These are phyloP conservation scores for Kazachstania bromeliacearum DNA, from an alignment of 805 yeast genomes.

Conservation along the genomic window DNA sequence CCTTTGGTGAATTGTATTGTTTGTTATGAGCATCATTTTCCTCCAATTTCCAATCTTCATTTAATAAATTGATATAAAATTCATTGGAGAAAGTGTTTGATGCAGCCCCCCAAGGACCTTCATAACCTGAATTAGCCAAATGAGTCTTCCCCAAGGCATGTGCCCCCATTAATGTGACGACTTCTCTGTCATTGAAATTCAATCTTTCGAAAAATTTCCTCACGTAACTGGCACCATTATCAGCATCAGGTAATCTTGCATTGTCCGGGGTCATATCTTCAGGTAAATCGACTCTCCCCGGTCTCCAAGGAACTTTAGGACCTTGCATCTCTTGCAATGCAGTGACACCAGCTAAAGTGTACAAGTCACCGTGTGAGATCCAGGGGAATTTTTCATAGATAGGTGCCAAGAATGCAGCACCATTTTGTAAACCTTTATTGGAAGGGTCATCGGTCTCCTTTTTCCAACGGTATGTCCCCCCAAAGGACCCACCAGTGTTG, in stretches of 20 bases:
- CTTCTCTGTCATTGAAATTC: conserved; percentile 62
- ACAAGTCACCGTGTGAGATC: conserved; percentile 71
- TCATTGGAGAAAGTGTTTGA: conserved; percentile 70
- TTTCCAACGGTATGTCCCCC: conserved; percentile 54
- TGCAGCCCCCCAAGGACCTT: conserved; percentile 84
- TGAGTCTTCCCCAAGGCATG: conserved; percentile 76
- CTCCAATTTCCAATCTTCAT: conserved; percentile 45
- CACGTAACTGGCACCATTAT: conserved; percentile 55
- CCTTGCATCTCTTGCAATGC: conserved; percentile 76
- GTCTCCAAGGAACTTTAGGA: conserved; percentile 71
- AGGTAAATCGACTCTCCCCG: conserved; percentile 61
- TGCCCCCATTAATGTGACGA: conserved; percentile 66
- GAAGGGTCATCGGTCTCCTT: conserved; percentile 47
- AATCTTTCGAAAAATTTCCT: conserved; percentile 53
- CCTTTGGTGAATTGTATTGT: conserved; percentile 54
- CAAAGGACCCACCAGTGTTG: conserved; percentile 58
- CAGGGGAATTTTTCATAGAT: conserved; percentile 50
- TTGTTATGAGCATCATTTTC: conserved; percentile 51
- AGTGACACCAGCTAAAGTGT: conserved; percentile 68
- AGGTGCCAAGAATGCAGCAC: conserved; percentile 46
- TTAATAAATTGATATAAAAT: conserved; percentile 48
- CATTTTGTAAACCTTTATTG: conserved; percentile 56
- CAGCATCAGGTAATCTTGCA: conserved; percentile 69
- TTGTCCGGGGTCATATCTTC: conserved; percentile 48
- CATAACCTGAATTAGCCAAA: conserved; percentile 59